Evolutionary conservation across 805 yeast species (phyloP).

Genomic region (Sporopachydermia lactativora): DNA sequence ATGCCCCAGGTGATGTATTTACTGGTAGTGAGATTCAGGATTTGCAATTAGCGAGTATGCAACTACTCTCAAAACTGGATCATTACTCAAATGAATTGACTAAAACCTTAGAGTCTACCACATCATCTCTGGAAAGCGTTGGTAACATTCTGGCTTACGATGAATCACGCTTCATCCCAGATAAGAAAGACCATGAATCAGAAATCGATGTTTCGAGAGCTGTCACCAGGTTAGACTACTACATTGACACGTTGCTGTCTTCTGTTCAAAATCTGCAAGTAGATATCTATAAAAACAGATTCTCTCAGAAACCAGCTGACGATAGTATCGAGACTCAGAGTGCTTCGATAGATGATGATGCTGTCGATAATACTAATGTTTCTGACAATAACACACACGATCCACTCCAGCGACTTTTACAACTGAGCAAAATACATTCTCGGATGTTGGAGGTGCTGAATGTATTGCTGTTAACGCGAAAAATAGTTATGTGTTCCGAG

Average conservation of each 20-base stretch:
- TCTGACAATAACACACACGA: not conserved
- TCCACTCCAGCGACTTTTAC: not conserved
- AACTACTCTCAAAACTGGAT: not conserved
- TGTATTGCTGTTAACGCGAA: not conserved
- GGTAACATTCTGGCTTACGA: not conserved
- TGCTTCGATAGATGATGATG: too few species aligned
- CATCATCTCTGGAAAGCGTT: not conserved
- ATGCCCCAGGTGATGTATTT: not conserved
- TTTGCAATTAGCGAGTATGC: not conserved
- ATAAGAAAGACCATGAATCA: not conserved
- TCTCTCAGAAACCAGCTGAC: not conserved
- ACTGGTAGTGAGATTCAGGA: not conserved
- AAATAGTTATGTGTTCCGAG: not conserved
- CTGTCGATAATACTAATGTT: too few species aligned
- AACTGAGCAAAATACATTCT: not conserved
- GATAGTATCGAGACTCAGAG: not conserved
- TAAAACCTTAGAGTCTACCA: not conserved
- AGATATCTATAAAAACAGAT: not conserved
- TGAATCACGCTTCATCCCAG: not conserved
- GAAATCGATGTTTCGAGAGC: not conserved
- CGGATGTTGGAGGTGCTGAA: slow-evolving; percentile 1
- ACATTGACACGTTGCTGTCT: not conserved
- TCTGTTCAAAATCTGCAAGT: not conserved
- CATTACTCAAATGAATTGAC: not conserved
- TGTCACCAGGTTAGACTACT: slow-evolving; percentile 6